Evolutionary conservation across 2,329 filamentous ascomycete species (phyloP).

Genomic region (Escovopsis weberi): DNA sequence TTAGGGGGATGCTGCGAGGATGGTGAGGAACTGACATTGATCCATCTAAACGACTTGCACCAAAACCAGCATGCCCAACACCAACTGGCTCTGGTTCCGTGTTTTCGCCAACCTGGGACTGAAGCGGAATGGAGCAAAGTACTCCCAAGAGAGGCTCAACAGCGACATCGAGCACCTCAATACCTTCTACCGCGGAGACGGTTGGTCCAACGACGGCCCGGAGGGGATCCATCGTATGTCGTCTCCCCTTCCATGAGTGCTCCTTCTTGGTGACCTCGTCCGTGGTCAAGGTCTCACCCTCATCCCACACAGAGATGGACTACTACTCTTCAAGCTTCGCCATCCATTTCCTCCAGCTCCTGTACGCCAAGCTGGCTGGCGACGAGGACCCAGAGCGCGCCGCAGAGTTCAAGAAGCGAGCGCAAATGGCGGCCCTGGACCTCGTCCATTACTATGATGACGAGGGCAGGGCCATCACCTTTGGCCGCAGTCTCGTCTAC

Average conservation of each 20-base stretch:
- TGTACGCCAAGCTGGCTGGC: conserved; percentile 59
- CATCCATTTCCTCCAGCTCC: conserved; percentile 64
- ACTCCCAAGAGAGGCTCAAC: conserved; percentile 54
- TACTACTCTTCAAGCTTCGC: conserved; percentile 76
- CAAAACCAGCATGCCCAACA: conserved; percentile 51
- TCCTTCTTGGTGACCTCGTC: conserved; percentile 3
- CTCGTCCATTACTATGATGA: conserved; percentile 64
- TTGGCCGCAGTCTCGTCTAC: conserved; percentile 65
- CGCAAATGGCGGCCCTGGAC: conserved; percentile 51
- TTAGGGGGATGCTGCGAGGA: neutral
- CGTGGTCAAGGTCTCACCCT: neutral
- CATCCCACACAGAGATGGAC: conserved; percentile 47
- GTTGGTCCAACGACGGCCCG: conserved; percentile 73
- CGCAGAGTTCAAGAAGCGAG: conserved; percentile 54
- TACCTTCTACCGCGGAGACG: conserved; percentile 67
- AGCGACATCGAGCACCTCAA: conserved; percentile 65
- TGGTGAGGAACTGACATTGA: neutral
- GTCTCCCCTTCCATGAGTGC: neutral
- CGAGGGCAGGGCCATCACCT: conserved; percentile 58
- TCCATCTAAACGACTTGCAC: neutral
- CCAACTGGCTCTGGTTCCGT: conserved; percentile 66
- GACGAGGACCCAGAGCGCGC: conserved; percentile 51
- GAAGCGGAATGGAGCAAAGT: conserved; percentile 58
- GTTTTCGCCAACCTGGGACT: conserved; percentile 71
- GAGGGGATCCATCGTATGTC: conserved; percentile 53